Evolutionary conservation across 2,329 filamentous ascomycete species (phyloP), one percentile per base, ranked within the genome.

Genomic region (Aureobasidium leucospermi): DNA sequence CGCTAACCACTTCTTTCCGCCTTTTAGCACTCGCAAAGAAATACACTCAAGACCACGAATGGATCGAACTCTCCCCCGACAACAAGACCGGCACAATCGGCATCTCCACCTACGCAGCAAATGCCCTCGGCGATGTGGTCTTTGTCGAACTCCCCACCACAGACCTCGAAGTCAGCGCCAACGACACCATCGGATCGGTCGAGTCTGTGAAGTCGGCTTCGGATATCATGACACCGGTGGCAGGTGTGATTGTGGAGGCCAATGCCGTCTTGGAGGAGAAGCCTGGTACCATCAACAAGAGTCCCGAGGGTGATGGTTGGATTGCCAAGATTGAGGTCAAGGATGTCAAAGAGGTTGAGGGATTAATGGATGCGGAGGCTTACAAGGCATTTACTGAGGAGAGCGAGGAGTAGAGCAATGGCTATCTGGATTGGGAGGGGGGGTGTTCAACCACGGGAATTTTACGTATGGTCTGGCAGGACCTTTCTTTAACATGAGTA

Each of bases 201-300:
- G 94, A 99, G 80, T 96, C 91, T 2, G 94, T 99, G 75, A 99
- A 99, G 82, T 94, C 88, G 63, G 94, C 94, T n/a, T 93, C 90
- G 64, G 94, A 99, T 74, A 96, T 99, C 79, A 88, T 96, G 78
- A 86, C 90, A 13, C 94, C 94, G 16, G 83, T 96, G 65, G 78
- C 81, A 56, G 93, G 93, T 71, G 88, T 78, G 66, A 84, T 99
- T 62, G 81, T 84, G 39, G 83, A 87, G 69, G 80, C 86, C 68
- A 99, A 99, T 78, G 70, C 71, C 10, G 71, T 79, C 62, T 82
- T 99, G 63, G 89, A 95, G 74, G 87, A 94, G 74, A 92, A 88
- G 79, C 93, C 94, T 23, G 83, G 83, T 62, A 86, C 83, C 59
- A 91, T 99, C 78, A 99, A 97, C 80, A 82, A 90, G 77, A 87